These are phyloP conservation scores for Tolypocladium capitatum DNA, from an alignment of 2,329 filamentous ascomycete species.

Conservation along the genomic window DNA sequence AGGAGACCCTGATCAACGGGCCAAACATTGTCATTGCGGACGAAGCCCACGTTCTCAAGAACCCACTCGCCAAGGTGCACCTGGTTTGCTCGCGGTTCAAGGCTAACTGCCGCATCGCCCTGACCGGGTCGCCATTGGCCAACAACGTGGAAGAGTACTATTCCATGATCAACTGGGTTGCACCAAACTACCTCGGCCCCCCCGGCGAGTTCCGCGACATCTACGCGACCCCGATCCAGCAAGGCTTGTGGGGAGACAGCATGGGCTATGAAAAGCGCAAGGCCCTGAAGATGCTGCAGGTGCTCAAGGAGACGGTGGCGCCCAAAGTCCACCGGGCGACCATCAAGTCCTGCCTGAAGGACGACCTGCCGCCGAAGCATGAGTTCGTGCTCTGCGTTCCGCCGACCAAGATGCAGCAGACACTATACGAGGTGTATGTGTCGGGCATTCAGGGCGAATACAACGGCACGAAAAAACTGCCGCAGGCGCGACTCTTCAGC, in stretches of 20 bases:
- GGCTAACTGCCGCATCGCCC: conserved; percentile 61
- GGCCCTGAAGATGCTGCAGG: conserved; percentile 53
- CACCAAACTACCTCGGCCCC: conserved; percentile 62
- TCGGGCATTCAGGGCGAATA: conserved; percentile 5
- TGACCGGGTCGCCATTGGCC: conserved; percentile 76
- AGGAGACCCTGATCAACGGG: conserved; percentile 38
- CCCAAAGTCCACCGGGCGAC: conserved; percentile 70
- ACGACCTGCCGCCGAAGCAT: conserved; percentile 58
- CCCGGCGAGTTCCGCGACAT: conserved; percentile 52
- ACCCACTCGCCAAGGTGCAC: conserved; percentile 38
- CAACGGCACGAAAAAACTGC: not conserved
- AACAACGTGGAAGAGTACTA: conserved; percentile 80
- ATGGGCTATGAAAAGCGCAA: conserved; percentile 36
- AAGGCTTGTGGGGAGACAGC: conserved; percentile 58
- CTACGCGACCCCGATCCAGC: conserved; percentile 61
- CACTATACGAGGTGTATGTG: conserved; percentile 44
- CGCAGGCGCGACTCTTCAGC: conserved; percentile 19
- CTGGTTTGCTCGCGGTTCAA: conserved; percentile 43
- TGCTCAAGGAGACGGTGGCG: conserved; percentile 57
- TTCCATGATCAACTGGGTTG: conserved; percentile 78
- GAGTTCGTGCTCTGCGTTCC: conserved; percentile 73
- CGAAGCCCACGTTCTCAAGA: conserved; percentile 74
- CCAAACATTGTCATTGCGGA: conserved; percentile 71
- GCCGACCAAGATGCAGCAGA: conserved; percentile 50
- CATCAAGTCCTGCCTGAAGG: conserved; percentile 47